A percentile compares a stretch with the other conserved stretches of the same genome.
phyloP scores from a whole-genome alignment of 2,329 filamentous ascomycete genomes.

The Verticillium zaregamsianum region DNA sequence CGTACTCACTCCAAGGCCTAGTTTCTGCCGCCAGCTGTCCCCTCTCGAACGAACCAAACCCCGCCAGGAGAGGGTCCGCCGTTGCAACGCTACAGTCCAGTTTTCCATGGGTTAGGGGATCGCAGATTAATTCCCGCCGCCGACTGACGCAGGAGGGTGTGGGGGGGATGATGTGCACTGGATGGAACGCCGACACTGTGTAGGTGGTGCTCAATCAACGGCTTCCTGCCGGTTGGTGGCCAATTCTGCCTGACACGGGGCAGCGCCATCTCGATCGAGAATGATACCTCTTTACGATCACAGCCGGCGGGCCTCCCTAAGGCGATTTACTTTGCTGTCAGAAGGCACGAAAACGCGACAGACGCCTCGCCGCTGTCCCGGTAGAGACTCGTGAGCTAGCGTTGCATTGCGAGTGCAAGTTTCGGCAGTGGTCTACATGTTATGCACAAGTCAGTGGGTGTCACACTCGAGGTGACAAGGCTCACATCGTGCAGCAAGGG shows the following conservation, averaged over 20 bases:
- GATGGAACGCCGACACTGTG: not conserved
- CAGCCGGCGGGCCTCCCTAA: too few species aligned
- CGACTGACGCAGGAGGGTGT: not conserved
- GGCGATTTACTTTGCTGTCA: too few species aligned
- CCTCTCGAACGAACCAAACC: not conserved
- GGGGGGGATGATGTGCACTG: not conserved
- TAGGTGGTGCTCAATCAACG: not conserved
- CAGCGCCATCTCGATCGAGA: not conserved
- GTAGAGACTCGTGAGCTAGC: not conserved
- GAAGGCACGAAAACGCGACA: not conserved
- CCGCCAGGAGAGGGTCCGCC: not conserved
- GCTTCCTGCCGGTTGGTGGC: constrained; percentile 4
- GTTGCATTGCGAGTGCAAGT: not conserved
- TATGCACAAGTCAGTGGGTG: not conserved
- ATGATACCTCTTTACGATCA: not conserved
- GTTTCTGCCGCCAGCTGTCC: not conserved
- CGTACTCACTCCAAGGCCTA: not conserved
- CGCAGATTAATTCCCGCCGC: not conserved
- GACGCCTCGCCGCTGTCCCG: not conserved
- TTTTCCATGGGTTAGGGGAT: not conserved
- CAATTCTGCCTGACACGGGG: not conserved
- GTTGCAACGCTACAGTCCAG: not conserved
- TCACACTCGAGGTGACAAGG: not conserved
- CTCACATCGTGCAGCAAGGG: not conserved
- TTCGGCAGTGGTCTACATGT: constrained; percentile 1